Evolutionary conservation across 2,329 filamentous ascomycete species (phyloP), one percentile per base, ranked within the genome.

Genomic region (Teratosphaeria nubilosa): DNA sequence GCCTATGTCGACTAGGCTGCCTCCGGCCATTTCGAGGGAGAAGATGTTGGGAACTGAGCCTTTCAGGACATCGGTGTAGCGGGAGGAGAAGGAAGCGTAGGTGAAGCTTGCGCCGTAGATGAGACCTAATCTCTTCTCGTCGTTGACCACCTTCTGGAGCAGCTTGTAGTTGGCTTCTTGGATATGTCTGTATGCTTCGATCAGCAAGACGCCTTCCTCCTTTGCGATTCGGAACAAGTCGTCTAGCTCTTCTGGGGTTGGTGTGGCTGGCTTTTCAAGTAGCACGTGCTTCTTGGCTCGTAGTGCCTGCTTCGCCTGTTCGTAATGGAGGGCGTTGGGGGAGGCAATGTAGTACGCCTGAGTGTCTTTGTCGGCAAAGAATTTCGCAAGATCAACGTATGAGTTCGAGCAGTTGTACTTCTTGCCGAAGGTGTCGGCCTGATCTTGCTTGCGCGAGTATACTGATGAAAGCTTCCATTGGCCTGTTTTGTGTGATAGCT

Each of bases 111-210:
- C 77, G 52, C 77, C 77, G 58, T 73, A 75, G 52, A 80, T 68
- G 0, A 66, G 65, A 0, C 76, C 77, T 2, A 79, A 63, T n/a
- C 66, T 67, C 48, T 70, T 65, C 51, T 73, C 64, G 20, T 77
- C 67, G 10, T 65, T 65, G 48, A 74, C 45, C 2, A 65, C 41
- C 6, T 66, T 60, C 51, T 75, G 75, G 32, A 79, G 64, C 31
- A 74, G 66, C 57, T 75, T 75, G 72, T 77, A 79, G 66, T 79
- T 79, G 50, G 70, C 68, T 67, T 79, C 77, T 67, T 78, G 77
- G 54, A 79, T 74, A 64, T 80, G 77, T 37, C 77, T 70, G 69
- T 73, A 78, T 16, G 77, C 77, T 67, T 80, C 77, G 58, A 80
- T 72, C 14, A 79, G 64, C 60, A 75, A 74, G 10, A 78, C 70